phyloP scores from a whole-genome alignment of 257 asterid species.

The Solanum paucissectum region DNA sequence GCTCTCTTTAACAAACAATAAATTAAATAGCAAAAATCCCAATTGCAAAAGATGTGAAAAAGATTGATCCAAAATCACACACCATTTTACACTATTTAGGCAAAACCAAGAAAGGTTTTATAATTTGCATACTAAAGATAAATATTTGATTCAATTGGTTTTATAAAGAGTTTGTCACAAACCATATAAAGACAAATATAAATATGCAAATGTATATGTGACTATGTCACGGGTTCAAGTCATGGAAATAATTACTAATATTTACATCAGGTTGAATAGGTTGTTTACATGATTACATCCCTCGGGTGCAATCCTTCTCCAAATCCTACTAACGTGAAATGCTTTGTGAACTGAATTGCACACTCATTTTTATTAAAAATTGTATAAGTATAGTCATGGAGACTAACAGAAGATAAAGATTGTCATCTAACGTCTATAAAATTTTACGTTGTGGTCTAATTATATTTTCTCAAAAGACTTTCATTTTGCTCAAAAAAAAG shows the following conservation, averaged over 20 bases:
- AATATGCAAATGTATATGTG: too few species aligned
- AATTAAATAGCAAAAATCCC: neutral
- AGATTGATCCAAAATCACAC: neutral
- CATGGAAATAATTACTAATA: too few species aligned
- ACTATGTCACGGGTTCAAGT: neutral
- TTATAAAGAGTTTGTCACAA: neutral
- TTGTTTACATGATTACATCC: too few species aligned
- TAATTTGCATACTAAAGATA: neutral
- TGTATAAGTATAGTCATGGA: too few species aligned
- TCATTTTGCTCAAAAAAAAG: too few species aligned
- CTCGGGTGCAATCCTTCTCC: too few species aligned
- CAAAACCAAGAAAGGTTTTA: neutral
- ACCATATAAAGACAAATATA: neutral
- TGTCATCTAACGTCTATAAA: neutral
- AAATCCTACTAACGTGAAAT: too few species aligned
- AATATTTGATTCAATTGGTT: neutral
- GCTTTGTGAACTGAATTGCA: too few species aligned
- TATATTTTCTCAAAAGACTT: neutral
- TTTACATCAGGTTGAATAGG: too few species aligned
- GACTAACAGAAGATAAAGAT: neutral
- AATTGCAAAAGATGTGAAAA: neutral
- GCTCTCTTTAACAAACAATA: neutral
- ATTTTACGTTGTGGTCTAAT: fast-evolving
- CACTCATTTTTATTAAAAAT: too few species aligned
- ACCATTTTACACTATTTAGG: neutral